Evolutionary conservation across 495 filamentous ascomycete genomes (phyloP).

Genomic region (Xylaria palmicola): DNA sequence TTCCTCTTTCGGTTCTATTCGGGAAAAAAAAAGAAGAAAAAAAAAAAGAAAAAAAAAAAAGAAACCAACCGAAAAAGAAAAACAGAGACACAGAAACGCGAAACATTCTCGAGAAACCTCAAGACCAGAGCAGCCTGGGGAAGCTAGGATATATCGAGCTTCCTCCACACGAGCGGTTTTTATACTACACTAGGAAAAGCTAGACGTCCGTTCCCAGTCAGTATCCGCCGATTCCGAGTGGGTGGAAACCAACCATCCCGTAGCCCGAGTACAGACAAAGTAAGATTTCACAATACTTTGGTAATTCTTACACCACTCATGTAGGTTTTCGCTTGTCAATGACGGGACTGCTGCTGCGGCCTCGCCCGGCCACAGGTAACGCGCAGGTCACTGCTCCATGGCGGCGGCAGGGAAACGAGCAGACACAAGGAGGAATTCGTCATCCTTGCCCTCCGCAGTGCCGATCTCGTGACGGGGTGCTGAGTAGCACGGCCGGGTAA

Average conservation of each 20-base stretch:
- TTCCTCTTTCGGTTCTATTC: not conserved
- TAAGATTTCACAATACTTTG: not conserved
- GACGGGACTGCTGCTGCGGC: not conserved
- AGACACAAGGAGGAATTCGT: no score
- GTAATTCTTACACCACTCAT: constrained; percentile 10
- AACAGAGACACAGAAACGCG: not conserved
- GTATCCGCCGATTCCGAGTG: constrained; percentile 5
- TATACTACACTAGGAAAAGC: not conserved
- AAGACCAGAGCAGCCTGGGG: not conserved
- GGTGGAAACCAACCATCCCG: not conserved
- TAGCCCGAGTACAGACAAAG: not conserved
- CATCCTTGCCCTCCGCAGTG: not conserved
- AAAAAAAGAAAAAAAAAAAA: not conserved
- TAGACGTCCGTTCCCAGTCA: not conserved
- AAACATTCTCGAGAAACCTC: not conserved
- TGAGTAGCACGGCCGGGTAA: not conserved
- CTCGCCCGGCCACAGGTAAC: no score
- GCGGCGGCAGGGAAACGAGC: no score
- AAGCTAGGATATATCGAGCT: no score
- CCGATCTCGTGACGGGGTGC: constrained; percentile 10
- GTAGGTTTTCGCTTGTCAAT: not conserved
- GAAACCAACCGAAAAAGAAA: not conserved
- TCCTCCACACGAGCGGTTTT: not conserved
- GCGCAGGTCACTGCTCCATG: no score
- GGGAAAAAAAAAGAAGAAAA: not conserved